A percentile compares a stretch with the other conserved stretches of the same genome.
phyloP scores from a whole-genome alignment of 2,329 filamentous ascomycete species.

The Orbilia blumenaviensis region DNA sequence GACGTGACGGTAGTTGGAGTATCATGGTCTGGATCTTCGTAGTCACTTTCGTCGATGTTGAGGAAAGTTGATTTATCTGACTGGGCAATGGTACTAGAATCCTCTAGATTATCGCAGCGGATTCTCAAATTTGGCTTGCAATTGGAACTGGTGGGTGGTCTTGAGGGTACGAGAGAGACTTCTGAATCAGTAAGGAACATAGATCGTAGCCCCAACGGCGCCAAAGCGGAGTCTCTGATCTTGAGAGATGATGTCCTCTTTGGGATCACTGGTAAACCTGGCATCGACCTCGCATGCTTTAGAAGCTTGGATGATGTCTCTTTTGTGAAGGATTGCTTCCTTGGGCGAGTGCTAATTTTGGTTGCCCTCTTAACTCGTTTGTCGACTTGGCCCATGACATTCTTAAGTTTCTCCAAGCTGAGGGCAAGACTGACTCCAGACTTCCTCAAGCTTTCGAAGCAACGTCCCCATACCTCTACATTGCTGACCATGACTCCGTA shows the following conservation, averaged over 20 bases:
- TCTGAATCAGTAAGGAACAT: slow-evolving; percentile 42
- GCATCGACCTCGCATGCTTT: slow-evolving; percentile 48
- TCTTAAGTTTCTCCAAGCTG: slow-evolving; percentile 75
- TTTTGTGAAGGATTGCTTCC: slow-evolving; percentile 26
- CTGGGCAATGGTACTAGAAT: not conserved
- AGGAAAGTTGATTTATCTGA: slow-evolving; percentile 37
- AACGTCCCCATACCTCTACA: slow-evolving; percentile 85
- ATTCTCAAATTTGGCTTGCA: slow-evolving; percentile 23
- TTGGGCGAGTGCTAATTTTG: slow-evolving; percentile 58
- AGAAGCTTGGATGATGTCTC: slow-evolving; percentile 9
- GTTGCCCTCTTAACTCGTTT: slow-evolving; percentile 84
- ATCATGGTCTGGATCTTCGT: slow-evolving; percentile 40
- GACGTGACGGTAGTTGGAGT: slow-evolving; percentile 38
- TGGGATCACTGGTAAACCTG: slow-evolving; percentile 41
- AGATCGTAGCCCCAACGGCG: slow-evolving; percentile 45
- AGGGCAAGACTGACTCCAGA: slow-evolving; percentile 76
- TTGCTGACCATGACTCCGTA: slow-evolving; percentile 93
- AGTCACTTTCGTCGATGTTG: slow-evolving; percentile 44
- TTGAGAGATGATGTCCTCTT: slow-evolving; percentile 51
- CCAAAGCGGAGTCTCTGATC: slow-evolving; percentile 46
- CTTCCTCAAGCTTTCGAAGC: slow-evolving; percentile 77
- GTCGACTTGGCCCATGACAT: slow-evolving; percentile 85
- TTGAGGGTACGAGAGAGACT: slow-evolving; percentile 12
- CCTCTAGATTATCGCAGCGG: slow-evolving; percentile 23
- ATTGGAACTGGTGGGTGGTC: not conserved